Evolutionary conservation across 768 basidiomycete genomes (phyloP).

Genomic region (Glaciozyma antarctica): DNA sequence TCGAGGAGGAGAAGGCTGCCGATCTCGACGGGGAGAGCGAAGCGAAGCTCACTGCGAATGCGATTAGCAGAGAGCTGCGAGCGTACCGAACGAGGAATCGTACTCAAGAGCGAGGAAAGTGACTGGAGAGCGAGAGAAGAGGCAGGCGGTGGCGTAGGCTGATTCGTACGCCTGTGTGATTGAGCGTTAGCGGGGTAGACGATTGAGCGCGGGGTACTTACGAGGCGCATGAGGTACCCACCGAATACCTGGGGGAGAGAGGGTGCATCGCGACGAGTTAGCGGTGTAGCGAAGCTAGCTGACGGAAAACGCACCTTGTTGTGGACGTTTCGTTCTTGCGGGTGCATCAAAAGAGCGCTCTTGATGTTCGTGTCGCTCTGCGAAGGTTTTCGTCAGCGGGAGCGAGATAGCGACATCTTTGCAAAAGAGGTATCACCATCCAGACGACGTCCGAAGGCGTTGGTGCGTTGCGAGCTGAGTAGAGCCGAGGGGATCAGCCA

Average conservation of each 20-base stretch:
- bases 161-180: slow-evolving; percentile 26
- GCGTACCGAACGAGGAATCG: neutral
- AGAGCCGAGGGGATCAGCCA: neutral
- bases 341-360: slow-evolving; percentile 19
- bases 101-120: slow-evolving; percentile 33
- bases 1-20: slow-evolving; percentile 32
- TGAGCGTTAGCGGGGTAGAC: neutral
- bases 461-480: slow-evolving; percentile 9
- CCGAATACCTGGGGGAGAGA: neutral
- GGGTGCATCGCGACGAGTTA: neutral
- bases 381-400: too few species aligned
- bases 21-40: slow-evolving; percentile 32
- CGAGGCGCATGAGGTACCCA: neutral
- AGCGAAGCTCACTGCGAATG: slow-evolving; percentile 27
- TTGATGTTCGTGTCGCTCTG: too few species aligned
- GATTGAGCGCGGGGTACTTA: neutral
- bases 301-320: neutral
- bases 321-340: slow-evolving; percentile 21
- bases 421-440: slow-evolving; percentile 14
- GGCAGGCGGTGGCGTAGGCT: slow-evolving; percentile 30
- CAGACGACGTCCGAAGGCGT: slow-evolving; percentile 17
- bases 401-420: too few species aligned
- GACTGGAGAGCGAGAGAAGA: slow-evolving; percentile 30
- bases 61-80: neutral
- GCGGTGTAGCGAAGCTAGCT: neutral